Evolutionary conservation across 1,139 yeast genomes (phyloP).

Genomic region (Saccharomyces pastorianus): DNA sequence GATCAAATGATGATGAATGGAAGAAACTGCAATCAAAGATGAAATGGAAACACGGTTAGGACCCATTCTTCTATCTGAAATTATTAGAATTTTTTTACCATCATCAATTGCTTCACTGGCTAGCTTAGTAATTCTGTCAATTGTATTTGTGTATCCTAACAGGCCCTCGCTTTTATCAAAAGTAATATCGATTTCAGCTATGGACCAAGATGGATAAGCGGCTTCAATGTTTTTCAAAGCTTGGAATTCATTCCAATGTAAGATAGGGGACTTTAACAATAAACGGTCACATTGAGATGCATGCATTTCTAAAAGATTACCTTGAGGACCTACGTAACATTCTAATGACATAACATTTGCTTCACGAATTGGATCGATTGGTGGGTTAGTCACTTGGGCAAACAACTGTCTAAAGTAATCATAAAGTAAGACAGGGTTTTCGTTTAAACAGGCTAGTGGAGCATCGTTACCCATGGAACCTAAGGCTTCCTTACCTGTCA

Average conservation of each 20-base stretch:
- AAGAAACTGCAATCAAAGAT: conserved; percentile 91
- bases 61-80: conserved; percentile 62
- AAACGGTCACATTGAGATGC: conserved; percentile 87
- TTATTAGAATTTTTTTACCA: conserved; percentile 62
- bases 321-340: conserved; percentile 96
- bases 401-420: conserved; percentile 94
- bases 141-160: conserved; percentile 73
- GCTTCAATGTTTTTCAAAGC: conserved; percentile 65
- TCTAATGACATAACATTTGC: conserved; percentile 94
- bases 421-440: conserved; percentile 81
- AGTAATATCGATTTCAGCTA: conserved; percentile 79
- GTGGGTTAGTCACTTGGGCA: conserved; percentile 98
- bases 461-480: conserved; percentile 99
- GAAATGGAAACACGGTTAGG: conserved; percentile 69
- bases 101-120: conserved; percentile 81
- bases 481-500: conserved; percentile 83
- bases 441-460: conserved; percentile 91
- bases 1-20: conserved; percentile 93
- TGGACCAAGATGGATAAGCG: conserved; percentile 82
- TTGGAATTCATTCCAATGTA: conserved; percentile 61
- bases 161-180: conserved; percentile 76
- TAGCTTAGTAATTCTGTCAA: conserved; percentile 79
- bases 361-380: conserved; percentile 96
- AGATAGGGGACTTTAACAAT: conserved; percentile 72
- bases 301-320: conserved; percentile 86